Evolutionary conservation across 2,329 filamentous ascomycete genomes (phyloP).

Genomic region (Coniochaeta pulveracea): DNA sequence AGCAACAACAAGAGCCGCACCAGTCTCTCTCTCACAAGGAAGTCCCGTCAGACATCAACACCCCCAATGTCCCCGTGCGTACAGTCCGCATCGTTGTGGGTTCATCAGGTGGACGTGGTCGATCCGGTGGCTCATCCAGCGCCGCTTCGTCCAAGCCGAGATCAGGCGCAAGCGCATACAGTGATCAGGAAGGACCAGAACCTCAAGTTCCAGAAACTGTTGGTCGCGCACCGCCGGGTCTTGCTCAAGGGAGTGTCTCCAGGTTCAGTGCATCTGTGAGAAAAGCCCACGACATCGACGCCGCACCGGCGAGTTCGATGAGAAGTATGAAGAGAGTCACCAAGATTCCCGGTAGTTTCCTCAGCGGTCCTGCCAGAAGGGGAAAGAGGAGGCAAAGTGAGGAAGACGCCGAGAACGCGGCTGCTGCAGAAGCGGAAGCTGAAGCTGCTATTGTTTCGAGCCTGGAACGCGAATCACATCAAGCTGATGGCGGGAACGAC

Average conservation of each 20-base stretch:
- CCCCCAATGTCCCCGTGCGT: slow-evolving; percentile 37
- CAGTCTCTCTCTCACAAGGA: slow-evolving; percentile 11
- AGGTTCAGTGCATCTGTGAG: slow-evolving; percentile 38
- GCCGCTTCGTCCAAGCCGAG: slow-evolving; percentile 19
- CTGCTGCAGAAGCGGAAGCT: slow-evolving; percentile 27
- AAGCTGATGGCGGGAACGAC: slow-evolving; percentile 7
- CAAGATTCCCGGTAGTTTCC: slow-evolving; percentile 63
- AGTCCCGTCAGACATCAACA: slow-evolving; percentile 30
- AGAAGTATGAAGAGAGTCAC: slow-evolving; percentile 61
- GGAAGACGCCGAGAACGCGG: slow-evolving; percentile 53
- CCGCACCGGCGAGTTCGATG: slow-evolving; percentile 60
- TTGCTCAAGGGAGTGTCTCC: slow-evolving; percentile 40
- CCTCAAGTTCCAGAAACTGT: slow-evolving; percentile 38
- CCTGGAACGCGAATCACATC: slow-evolving; percentile 24
- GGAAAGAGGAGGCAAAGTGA: slow-evolving; percentile 58
- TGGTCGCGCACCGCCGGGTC: slow-evolving; percentile 28
- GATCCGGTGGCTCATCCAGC: slow-evolving; percentile 23
- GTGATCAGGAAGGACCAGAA: slow-evolving; percentile 27
- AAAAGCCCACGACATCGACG: slow-evolving; percentile 54
- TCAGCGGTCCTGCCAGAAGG: slow-evolving; percentile 69
- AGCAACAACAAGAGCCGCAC: slow-evolving; percentile 9
- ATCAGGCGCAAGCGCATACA: slow-evolving; percentile 25
- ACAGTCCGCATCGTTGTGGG: slow-evolving; percentile 43
- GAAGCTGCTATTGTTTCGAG: slow-evolving; percentile 30
- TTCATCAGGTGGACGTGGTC: slow-evolving; percentile 33